Base-by-base conservation (phyloP, 2,329 filamentous ascomycete species). In the Raffaelea albimanens region DNA sequence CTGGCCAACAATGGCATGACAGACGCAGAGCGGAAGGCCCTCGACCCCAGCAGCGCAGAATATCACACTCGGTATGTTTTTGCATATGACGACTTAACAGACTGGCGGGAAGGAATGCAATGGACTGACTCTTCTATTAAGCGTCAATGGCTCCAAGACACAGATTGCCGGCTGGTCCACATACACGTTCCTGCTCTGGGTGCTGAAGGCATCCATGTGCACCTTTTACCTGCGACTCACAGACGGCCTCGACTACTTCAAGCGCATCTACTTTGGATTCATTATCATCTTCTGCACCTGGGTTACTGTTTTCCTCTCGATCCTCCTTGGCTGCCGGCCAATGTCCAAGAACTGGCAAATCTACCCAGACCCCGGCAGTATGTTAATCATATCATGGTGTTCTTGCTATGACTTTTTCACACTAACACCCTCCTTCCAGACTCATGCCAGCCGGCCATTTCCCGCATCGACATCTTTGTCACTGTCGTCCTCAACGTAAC, bases 301-400 rank as follows among this genome's bases (percentile, higher is more conserved):
- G 52, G n/a, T 68, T 1, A 50, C 55, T 2, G 55, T 68, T 0
- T 16, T 66, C 0, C 52, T 61, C 8, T 61, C 57, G 3, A 56
- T 67, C 5, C 50, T 68, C 0, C 53, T 67, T 1, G 60, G 61
- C 18, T 69, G 67, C 21, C 55, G 50, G 0, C 63, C 65, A 0
- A 55, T 69, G 2, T 34, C 60, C 9, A 62, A 59, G 31, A 63
- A 67, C 43, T 70, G 67, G 67, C 67, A 69, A 46, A 69, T 69
- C 5, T 59, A 63, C 34, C 67, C 67, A 0, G 50, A 68, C n/a
- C 67, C 67, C 1, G 65, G 66, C 16, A 67, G 65, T 67, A 50
- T 43, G 62, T 56, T 1, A 8, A 5, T 46, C 7, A 4, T 9
- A 21, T n/a, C 10, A 33, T 14, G 18, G 7, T 45, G 13, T 23